These are phyloP conservation scores for Boletales sp. DNA, from an alignment of 768 basidiomycete species.

Conservation along the genomic window DNA sequence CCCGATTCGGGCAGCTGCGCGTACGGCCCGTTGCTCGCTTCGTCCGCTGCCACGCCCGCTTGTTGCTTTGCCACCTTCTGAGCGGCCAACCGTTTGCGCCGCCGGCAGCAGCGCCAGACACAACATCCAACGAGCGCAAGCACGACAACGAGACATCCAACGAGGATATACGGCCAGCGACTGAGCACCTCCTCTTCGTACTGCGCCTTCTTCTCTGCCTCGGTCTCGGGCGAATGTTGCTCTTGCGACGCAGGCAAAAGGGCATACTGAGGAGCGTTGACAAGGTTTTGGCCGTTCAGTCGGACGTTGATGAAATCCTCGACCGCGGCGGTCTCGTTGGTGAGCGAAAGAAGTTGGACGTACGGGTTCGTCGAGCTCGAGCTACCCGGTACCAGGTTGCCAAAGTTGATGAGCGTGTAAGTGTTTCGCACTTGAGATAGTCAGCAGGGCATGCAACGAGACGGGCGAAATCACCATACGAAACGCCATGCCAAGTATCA, in stretches of 20 bases:
- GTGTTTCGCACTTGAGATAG: slow-evolving; percentile 62
- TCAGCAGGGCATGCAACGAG: slow-evolving; percentile 3
- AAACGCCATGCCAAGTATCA: slow-evolving; percentile 82
- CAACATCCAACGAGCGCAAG: slow-evolving; percentile 44
- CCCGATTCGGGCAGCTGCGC: slow-evolving; percentile 23
- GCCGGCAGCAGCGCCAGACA: slow-evolving; percentile 61
- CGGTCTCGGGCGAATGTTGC: slow-evolving; percentile 62
- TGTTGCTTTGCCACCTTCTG: slow-evolving; percentile 20
- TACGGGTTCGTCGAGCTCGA: slow-evolving; percentile 54
- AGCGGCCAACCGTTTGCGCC: slow-evolving; percentile 32
- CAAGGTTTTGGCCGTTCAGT: slow-evolving; percentile 55
- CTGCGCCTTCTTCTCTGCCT: slow-evolving; percentile 60
- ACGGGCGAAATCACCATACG: slow-evolving; percentile 38
- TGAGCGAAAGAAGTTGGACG: slow-evolving; percentile 65
- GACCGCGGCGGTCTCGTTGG: slow-evolving; percentile 48
- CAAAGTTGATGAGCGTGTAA: slow-evolving; percentile 71
- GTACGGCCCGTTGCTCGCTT: slow-evolving; percentile 15
- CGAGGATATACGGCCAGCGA: slow-evolving; percentile 70
- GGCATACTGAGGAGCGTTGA: slow-evolving; percentile 48
- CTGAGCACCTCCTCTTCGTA: slow-evolving; percentile 62
- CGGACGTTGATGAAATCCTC: slow-evolving; percentile 66
- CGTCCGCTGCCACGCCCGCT: background rate
- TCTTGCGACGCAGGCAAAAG: slow-evolving; percentile 58
- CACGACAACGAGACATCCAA: slow-evolving; percentile 53
- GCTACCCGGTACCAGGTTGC: slow-evolving; percentile 56